Conservation (phyloP, 306 rosid species). For the Vigna radiata region DNA sequence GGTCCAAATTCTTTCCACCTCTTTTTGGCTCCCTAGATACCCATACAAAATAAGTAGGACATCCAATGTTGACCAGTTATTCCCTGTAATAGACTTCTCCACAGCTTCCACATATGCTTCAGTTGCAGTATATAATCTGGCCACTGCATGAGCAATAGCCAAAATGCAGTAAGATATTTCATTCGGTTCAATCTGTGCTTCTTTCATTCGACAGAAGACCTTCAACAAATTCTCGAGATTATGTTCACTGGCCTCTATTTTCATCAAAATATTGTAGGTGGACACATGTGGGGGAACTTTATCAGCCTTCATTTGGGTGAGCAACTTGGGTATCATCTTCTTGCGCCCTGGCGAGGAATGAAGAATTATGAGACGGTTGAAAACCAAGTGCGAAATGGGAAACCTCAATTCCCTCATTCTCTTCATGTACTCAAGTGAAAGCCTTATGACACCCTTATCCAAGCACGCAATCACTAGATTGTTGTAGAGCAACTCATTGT, state of each 20-base stretch:
- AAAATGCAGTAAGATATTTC: constrained; percentile 87
- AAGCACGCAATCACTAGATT: constrained; percentile 85
- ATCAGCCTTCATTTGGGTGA: constrained; percentile 87
- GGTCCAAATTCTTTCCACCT: constrained; percentile 77
- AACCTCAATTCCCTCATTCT: constrained; percentile 82
- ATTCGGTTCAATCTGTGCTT: constrained; percentile 71
- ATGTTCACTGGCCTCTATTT: constrained; percentile 87
- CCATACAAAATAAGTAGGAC: constrained; percentile 79
- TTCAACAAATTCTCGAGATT: constrained; percentile 71
- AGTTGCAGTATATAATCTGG: constrained; percentile 71
- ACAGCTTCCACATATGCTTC: constrained; percentile 78
- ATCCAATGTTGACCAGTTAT: constrained; percentile 85
- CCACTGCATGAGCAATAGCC: constrained; percentile 84
- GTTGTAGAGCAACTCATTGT: constrained; percentile 86
- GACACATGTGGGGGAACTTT: constrained; percentile 82
- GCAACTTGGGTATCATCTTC: constrained; percentile 70
- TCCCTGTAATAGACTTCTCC: constrained; percentile 74
- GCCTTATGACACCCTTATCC: constrained; percentile 80
- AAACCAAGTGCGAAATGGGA: constrained; percentile 84
- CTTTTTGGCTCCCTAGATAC: constrained; percentile 71
- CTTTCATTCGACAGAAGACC: constrained; percentile 70
- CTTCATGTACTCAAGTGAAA: constrained; percentile 87
- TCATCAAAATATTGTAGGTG: constrained; percentile 92
- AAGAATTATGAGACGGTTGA: constrained; percentile 82
- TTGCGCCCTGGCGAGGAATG: constrained; percentile 64